A percentile compares a stretch with the other conserved stretches of the same genome.
Conservation (phyloP, 2,329 filamentous ascomycete species). For the Xylaria sp. region DNA sequence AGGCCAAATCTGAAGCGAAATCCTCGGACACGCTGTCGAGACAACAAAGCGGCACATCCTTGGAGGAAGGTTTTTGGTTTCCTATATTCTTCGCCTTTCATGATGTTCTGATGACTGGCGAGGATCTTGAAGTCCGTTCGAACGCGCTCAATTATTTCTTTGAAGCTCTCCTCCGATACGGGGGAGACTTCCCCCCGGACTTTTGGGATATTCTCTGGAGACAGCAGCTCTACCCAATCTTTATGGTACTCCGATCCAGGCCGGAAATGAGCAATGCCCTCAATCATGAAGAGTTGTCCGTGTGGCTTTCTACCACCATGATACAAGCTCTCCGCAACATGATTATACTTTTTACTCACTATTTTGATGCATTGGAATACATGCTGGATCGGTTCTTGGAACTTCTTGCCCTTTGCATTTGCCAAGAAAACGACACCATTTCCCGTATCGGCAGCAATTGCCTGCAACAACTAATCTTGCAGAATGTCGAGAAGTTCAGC, state of each 20-base stretch:
- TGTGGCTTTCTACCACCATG: slow-evolving; percentile 99
- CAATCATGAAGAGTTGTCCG: slow-evolving; percentile 95
- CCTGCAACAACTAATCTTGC: slow-evolving; percentile 91
- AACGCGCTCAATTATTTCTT: slow-evolving; percentile 95
- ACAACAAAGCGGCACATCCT: slow-evolving; percentile 78
- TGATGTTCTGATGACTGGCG: slow-evolving; percentile 98
- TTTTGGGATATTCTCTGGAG: slow-evolving; percentile 99
- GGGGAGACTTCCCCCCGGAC: slow-evolving; percentile 86
- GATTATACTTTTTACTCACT: slow-evolving; percentile 98
- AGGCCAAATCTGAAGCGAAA: slow-evolving; percentile 46
- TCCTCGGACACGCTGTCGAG: slow-evolving; percentile 51
- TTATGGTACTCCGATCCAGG: slow-evolving; percentile 94
- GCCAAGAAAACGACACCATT: slow-evolving; percentile 98
- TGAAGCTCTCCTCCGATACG: slow-evolving; percentile 87
- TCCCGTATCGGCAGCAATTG: slow-evolving; percentile 98
- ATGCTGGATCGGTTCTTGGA: slow-evolving; percentile 99
- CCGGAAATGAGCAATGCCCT: slow-evolving; percentile 95
- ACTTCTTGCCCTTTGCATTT: slow-evolving; percentile 92
- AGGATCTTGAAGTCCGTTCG: slow-evolving; percentile 93
- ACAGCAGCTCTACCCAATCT: slow-evolving; percentile 96
- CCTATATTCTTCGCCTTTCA: slow-evolving; percentile 98
- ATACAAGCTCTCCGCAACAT: slow-evolving; percentile 98
- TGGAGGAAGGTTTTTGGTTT: slow-evolving; percentile 99
- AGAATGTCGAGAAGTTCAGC: slow-evolving; percentile 93
- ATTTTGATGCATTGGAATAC: slow-evolving; percentile 93